A percentile compares a stretch with the other conserved stretches of the same genome.
These are phyloP conservation scores for Taxawa tesnikishii DNA, from an alignment of 2,329 filamentous ascomycete species.

Conservation along the genomic window DNA sequence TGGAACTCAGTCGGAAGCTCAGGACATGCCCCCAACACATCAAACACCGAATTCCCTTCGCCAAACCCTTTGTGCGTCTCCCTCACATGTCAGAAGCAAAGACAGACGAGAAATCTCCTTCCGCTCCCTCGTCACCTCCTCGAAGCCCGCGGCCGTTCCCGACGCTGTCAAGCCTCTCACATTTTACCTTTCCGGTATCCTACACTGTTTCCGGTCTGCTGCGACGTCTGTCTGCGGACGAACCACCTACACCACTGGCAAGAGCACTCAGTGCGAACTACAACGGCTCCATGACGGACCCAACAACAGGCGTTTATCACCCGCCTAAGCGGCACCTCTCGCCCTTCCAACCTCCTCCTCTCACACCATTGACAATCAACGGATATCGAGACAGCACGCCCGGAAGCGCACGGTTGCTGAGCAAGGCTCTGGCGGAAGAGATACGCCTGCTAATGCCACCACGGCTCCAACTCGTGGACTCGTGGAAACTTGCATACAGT, in stretches of 20 bases:
- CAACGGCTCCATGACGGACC: constrained; percentile 22
- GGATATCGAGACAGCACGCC: constrained; percentile 53
- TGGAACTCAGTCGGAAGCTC: too few relatives aligned
- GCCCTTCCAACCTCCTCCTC: constrained; percentile 76
- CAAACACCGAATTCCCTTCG: too few relatives aligned
- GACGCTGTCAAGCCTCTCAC: constrained; percentile 17
- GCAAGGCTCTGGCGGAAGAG: constrained; percentile 70
- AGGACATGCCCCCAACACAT: too few relatives aligned
- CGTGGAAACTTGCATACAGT: constrained; percentile 79
- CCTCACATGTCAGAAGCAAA: too few relatives aligned
- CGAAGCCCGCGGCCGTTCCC: background rate
- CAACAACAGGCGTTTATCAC: constrained; percentile 41
- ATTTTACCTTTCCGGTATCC: constrained; percentile 36
- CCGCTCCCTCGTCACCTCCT: too few relatives aligned
- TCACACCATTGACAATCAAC: constrained; percentile 64
- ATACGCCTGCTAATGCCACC: constrained; percentile 82
- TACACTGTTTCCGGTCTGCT: constrained; percentile 36
- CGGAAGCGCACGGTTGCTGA: constrained; percentile 53
- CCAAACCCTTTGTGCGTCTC: too few relatives aligned
- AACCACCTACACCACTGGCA: constrained; percentile 23
- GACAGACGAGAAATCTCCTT: too few relatives aligned
- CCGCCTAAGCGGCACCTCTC: constrained; percentile 52
- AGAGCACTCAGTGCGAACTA: constrained; percentile 24
- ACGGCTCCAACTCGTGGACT: constrained; percentile 72
- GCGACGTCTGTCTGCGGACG: constrained; percentile 33